Conservation (phyloP, 345 rosid genomes). For the Populus pruinosa region DNA sequence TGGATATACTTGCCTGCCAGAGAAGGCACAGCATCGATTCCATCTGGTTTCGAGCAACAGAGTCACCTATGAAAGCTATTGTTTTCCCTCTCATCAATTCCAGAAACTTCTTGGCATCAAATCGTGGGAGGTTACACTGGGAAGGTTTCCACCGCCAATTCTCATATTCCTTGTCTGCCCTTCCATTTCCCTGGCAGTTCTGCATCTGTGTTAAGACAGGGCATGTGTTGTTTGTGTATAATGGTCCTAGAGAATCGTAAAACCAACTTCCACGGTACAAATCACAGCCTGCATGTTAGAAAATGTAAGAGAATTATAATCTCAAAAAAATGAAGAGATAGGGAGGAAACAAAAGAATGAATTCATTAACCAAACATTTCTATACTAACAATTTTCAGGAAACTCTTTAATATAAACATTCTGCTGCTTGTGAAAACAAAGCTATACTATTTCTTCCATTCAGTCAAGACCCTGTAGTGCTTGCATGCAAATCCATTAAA, state of each 20-base stretch:
- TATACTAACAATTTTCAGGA: background rate
- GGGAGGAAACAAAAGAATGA: background rate
- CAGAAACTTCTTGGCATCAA: slow-evolving; percentile 80
- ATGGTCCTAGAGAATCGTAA: slow-evolving; percentile 71
- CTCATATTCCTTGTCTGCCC: slow-evolving; percentile 90
- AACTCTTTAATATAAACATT: background rate
- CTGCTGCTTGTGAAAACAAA: background rate
- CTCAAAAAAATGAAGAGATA: background rate
- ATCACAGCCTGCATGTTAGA: slow-evolving; percentile 64
- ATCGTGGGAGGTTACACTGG: slow-evolving; percentile 84
- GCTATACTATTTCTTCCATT: background rate
- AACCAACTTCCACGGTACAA: slow-evolving; percentile 80
- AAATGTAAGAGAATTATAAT: slow-evolving; percentile 16
- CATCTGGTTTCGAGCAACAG: slow-evolving; percentile 98
- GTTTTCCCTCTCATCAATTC: slow-evolving; percentile 94
- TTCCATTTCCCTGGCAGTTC: slow-evolving; percentile 98
- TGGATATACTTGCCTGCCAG: slow-evolving; percentile 74
- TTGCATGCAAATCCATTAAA: background rate
- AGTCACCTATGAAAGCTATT: slow-evolving; percentile 86
- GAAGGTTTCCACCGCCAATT: slow-evolving; percentile 95
- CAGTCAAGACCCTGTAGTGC: background rate
- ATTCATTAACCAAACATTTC: background rate
- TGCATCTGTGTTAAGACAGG: slow-evolving; percentile 93
- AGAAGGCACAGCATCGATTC: slow-evolving; percentile 96
- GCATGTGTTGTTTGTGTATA: slow-evolving; percentile 88